A percentile compares a stretch with the other conserved stretches of the same genome.
Conservation (phyloP, 2,329 filamentous ascomycete species). For the Drechslerella coelobrocha region DNA sequence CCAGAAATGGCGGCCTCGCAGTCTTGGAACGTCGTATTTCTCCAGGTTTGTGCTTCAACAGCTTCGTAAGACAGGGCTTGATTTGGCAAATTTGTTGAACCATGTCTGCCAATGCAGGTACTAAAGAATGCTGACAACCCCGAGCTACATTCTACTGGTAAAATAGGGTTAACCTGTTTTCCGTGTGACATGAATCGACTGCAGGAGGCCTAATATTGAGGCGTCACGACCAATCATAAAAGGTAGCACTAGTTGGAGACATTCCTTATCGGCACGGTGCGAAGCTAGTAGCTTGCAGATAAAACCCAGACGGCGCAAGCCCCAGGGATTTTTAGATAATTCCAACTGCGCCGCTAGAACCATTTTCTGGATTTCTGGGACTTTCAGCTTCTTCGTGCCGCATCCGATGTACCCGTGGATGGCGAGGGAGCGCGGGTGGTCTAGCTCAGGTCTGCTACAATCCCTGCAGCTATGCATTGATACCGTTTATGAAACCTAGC, state of each 20-base stretch:
- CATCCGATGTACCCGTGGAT: no score
- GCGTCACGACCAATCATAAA: background rate
- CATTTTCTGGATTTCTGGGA: background rate
- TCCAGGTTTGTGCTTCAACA: constrained; percentile 13
- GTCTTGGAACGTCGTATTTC: constrained; percentile 1
- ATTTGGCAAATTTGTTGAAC: constrained; percentile 1
- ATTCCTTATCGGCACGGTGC: constrained; percentile 35
- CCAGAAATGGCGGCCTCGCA: background rate
- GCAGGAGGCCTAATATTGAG: background rate
- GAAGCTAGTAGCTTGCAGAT: background rate
- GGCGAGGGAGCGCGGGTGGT: no score
- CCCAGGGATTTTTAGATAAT: background rate
- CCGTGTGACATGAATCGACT: background rate
- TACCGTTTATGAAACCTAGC: no score
- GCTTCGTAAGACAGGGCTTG: background rate
- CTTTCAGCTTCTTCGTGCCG: no score
- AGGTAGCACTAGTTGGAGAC: constrained; percentile 2
- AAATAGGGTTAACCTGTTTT: background rate
- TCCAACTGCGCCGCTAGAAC: background rate
- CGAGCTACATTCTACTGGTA: background rate
- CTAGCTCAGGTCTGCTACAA: no score
- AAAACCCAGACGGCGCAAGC: constrained; percentile 15
- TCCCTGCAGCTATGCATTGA: no score
- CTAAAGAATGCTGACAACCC: background rate
- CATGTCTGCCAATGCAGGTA: constrained; percentile 1